Conservation (phyloP, 768 basidiomycete genomes). For the Leucogyrophana mollusca region DNA sequence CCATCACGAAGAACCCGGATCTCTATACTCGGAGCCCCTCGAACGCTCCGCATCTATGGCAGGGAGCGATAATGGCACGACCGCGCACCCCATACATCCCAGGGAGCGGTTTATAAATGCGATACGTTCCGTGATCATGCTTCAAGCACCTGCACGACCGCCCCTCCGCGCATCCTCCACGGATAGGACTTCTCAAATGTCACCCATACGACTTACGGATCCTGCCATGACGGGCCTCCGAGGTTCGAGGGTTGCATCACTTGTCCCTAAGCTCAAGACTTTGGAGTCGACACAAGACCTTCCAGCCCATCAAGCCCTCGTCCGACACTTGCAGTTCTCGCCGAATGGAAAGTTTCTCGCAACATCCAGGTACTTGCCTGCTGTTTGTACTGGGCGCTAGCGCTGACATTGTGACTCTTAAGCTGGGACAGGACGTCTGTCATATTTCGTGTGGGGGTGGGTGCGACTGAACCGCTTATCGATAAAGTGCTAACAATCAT, state of each 20-base stretch:
- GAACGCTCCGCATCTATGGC: conserved; percentile 26
- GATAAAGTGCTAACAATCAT: conserved; percentile 14
- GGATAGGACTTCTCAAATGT: conserved; percentile 27
- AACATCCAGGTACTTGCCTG: conserved; percentile 43
- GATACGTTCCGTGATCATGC: conserved; percentile 48
- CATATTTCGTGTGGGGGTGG: conserved; percentile 47
- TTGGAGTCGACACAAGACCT: conserved; percentile 41
- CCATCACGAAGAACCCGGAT: conserved; percentile 20
- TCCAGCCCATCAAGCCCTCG: conserved; percentile 48
- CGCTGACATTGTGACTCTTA: conserved; percentile 4
- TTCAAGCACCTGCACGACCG: conserved; percentile 31
- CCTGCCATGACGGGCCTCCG: conserved; percentile 33
- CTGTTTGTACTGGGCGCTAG: conserved; percentile 2
- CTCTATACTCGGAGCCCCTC: conserved; percentile 22
- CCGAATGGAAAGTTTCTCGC: conserved; percentile 53
- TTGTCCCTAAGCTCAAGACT: conserved; percentile 41
- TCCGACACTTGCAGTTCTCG: conserved; percentile 54
- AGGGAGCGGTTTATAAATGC: conserved; percentile 39
- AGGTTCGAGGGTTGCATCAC: conserved; percentile 36
- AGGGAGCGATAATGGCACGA: conserved; percentile 25
- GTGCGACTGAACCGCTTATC: conserved; percentile 11
- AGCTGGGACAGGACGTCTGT: conserved; percentile 53
- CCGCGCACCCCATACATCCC: conserved; percentile 24
- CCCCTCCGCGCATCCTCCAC: conserved; percentile 27
- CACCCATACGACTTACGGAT: conserved; percentile 31